A percentile compares a stretch with the other conserved stretches of the same genome.
phyloP scores from a whole-genome alignment of 352 stramenopile genomes.

The Globisporangium barbulae region DNA sequence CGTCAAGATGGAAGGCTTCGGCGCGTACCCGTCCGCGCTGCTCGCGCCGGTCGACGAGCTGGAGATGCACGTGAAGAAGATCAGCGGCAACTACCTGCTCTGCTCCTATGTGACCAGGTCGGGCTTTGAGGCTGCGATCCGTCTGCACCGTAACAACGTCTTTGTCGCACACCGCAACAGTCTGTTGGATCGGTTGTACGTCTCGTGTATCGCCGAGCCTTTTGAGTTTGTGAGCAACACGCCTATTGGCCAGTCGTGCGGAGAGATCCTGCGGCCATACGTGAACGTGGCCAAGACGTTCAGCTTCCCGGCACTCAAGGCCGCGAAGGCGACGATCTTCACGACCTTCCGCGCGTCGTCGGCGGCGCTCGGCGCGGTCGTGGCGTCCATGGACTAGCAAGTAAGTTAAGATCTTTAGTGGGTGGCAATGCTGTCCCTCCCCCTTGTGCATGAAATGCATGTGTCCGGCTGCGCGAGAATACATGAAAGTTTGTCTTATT shows the following conservation, averaged over 20 bases:
- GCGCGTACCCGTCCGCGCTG: slow-evolving; percentile 63
- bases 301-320: slow-evolving; percentile 62
- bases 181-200: slow-evolving; percentile 66
- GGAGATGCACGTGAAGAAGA: slow-evolving; percentile 80
- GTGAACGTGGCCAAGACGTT: slow-evolving; percentile 68
- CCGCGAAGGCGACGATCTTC: slow-evolving; percentile 58
- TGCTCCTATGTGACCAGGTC: slow-evolving; percentile 67
- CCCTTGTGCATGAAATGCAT: background rate
- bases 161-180: slow-evolving; percentile 75
- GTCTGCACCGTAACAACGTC: slow-evolving; percentile 74
- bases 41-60: slow-evolving; percentile 61
- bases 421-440: background rate
- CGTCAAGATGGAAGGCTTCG: slow-evolving; percentile 78
- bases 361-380: slow-evolving; percentile 64
- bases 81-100: slow-evolving; percentile 74
- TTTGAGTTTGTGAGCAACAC: slow-evolving; percentile 70
- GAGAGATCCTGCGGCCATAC: slow-evolving; percentile 58
- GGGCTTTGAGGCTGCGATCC: slow-evolving; percentile 56
- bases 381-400: slow-evolving; percentile 56
- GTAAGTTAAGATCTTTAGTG: background rate
- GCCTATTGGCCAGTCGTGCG: slow-evolving; percentile 52
- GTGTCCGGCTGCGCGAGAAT: background rate
- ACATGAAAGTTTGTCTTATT: background rate
- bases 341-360: slow-evolving; percentile 70
- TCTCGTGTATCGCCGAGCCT: slow-evolving; percentile 59